Base-by-base conservation (phyloP, 371 early-diverging fungal species). In the Rhizopus sp. region DNA sequence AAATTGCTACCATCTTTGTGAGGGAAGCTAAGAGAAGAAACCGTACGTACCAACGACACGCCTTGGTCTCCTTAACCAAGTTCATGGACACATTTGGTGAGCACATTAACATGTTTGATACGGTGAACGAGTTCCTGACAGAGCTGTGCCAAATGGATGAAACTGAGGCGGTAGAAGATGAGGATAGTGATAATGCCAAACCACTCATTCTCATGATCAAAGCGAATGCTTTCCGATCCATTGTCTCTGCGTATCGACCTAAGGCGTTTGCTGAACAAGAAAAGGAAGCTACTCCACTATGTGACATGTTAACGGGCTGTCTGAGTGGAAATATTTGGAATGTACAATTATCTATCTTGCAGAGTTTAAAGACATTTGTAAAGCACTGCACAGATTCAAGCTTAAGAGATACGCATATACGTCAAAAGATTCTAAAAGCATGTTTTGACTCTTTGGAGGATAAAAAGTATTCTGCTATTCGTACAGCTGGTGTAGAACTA, bases 11-110 rank as follows among this genome's bases (percentile, higher is more conserved):
- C 73, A 73, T 88, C 7, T 57, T 91, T 29, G 57, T 88, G 1
- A 86, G 88, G 12, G 92, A 92, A 59, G 75, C 86, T 5, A 88
- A 89, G 47, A 86, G 91, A 50, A 85, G 82, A 35, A 90, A 88
- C 66, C 76, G 83, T 51, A 64, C 66, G 0, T 92, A 92, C 53
- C 84, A 84, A 38, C 83, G 89, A 0, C 78, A 84, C 49, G 86
- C 89, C 7, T 80, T 92, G 17, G 84, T 84, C 23, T 80, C 85
- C 6, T 60, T 93, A 17, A 85, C 83, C 15, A 68, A 64, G 39
- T 84, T 89, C 63, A 57, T 85, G 44, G 83, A 88, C 55, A 53
- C 72, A 5, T 82, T 87, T 63, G 59, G 61, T 8, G 75, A 73
- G 13, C 52, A 74, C 2, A 63, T 88, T 3, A 83, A 87, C 49